phyloP scores from a whole-genome alignment of 345 rosid genomes.

The Abelmoschus esculentus region DNA sequence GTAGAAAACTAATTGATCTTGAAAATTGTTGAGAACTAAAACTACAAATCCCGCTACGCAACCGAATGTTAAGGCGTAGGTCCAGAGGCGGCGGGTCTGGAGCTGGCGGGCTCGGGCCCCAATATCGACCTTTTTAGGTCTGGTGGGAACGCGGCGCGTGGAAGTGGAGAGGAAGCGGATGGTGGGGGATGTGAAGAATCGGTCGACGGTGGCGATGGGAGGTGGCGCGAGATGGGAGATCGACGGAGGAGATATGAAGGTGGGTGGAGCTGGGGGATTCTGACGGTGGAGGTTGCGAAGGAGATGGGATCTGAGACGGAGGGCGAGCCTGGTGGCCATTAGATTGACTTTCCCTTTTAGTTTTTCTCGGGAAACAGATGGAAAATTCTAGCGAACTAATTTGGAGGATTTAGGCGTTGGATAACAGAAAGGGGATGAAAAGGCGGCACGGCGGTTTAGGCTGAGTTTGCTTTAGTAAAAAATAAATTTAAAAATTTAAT shows the following conservation, averaged over 20 bases:
- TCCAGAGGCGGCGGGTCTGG: conserved; percentile 86
- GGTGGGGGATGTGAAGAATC: conserved; percentile 18
- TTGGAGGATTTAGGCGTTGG: background rate
- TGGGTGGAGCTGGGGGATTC: conserved; percentile 12
- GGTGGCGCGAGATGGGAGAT: too few relatives aligned
- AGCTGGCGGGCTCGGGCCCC: conserved; percentile 88
- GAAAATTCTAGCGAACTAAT: too few relatives aligned
- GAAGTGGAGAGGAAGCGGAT: conserved; percentile 52
- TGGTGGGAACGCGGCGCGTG: conserved; percentile 48
- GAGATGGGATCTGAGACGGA: conserved; percentile 49
- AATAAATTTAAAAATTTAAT: too few relatives aligned
- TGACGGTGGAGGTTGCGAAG: conserved; percentile 4
- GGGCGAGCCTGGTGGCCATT: conserved; percentile 52
- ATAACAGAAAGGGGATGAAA: too few relatives aligned
- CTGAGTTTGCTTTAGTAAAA: too few relatives aligned
- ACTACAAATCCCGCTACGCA: conserved; percentile 84
- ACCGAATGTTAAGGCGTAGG: conserved; percentile 83
- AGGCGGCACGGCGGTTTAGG: too few relatives aligned
- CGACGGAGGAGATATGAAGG: conserved; percentile 19
- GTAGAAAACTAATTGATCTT: conserved; percentile 84
- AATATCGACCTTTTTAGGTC: conserved; percentile 61
- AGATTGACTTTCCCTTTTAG: background rate
- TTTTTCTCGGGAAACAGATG: conserved; percentile 14
- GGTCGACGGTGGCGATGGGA: conserved; percentile 1
- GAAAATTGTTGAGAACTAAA: conserved; percentile 72